Base-by-base conservation (phyloP, 78 protist species). In the Dictyostelium capitatum region DNA sequence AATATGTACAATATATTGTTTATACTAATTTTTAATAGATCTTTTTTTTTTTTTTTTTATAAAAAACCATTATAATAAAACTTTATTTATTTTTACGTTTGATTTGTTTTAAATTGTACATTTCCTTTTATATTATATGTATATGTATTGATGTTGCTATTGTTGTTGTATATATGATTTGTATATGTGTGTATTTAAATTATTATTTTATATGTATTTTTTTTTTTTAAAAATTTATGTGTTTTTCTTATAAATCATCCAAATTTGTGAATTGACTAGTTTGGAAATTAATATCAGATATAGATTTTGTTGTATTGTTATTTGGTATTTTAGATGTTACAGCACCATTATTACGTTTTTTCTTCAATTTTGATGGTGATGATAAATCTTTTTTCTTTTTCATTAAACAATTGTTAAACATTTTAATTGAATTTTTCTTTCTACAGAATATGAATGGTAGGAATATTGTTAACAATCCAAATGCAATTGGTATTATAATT, bases 381-480 rank as follows among this genome's bases (percentile, higher is more conserved):
- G 43, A 37, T 37, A 37, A 37, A 62, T 62, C 70, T 23, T 62
- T 62, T 25, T 23, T 23, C 70, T 17, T 25, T 62, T 32, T 25
- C 70, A 62, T 62, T 23, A 30, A 23, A 10, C 70, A 62, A 62
- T 62, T 62, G 28, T 62, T 62, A 37, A 62, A 62, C 10, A 37
- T 32, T 7, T 30, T 62, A 30, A 62, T 62, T 62, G 70, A 25
- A 25, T 30, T 25, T 62, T 62, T 62, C 10, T 62, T 62, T 62
- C 28, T 62, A 62, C 70, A 62, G 23, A 62, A 25, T 25, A 62
- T 23, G 28, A 62, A 62, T 25, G 70, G 70, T 62, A 62, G 11
- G 70, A 62, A 62, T 25, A 62, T 62, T 62, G 70, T 62, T 10
- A 62, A 62, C 70, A 62, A 25, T 23, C 70, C 70, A 62, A 62